Conservation (phyloP, 148 eudicot species). For the Amaranthus hypochondriacus region DNA sequence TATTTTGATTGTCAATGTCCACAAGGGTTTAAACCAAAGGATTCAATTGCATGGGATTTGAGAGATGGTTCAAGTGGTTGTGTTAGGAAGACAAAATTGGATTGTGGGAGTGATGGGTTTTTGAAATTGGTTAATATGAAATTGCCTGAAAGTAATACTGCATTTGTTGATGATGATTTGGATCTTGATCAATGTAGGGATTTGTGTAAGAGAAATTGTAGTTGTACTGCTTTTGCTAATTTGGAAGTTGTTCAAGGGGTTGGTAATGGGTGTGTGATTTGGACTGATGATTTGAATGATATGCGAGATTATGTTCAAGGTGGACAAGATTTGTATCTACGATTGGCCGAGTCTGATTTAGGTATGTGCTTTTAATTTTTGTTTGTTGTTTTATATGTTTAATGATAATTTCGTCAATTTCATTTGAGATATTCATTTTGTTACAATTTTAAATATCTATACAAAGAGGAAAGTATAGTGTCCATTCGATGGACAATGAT, state of each 20-base stretch:
- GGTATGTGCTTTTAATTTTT: conserved; percentile 21
- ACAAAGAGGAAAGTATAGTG: too few relatives aligned
- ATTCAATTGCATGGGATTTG: conserved; percentile 46
- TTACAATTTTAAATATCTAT: too few relatives aligned
- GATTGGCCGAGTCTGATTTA: conserved; percentile 34
- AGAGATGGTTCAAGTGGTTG: conserved; percentile 61
- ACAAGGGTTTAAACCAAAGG: conserved; percentile 44
- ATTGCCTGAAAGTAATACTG: conserved; percentile 42
- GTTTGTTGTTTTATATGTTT: too few relatives aligned
- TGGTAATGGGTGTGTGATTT: conserved; percentile 37
- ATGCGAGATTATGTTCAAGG: conserved; percentile 34
- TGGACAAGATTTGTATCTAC: conserved; percentile 38
- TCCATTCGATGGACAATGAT: too few relatives aligned
- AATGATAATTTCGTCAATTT: too few relatives aligned
- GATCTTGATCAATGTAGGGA: conserved; percentile 38
- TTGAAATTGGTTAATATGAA: conserved; percentile 42
- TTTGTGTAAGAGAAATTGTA: conserved; percentile 48
- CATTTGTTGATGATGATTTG: conserved; percentile 34
- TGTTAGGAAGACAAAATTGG: conserved; percentile 24
- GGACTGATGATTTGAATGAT: conserved; percentile 30
- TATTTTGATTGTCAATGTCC: conserved; percentile 48
- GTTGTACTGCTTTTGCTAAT: conserved; percentile 51
- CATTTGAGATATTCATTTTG: too few relatives aligned
- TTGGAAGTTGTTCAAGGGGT: conserved; percentile 19
- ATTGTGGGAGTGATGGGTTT: conserved; percentile 52